These are phyloP conservation scores for Solanum microdontum DNA, from an alignment of 257 asterid genomes.

Conservation along the genomic window DNA sequence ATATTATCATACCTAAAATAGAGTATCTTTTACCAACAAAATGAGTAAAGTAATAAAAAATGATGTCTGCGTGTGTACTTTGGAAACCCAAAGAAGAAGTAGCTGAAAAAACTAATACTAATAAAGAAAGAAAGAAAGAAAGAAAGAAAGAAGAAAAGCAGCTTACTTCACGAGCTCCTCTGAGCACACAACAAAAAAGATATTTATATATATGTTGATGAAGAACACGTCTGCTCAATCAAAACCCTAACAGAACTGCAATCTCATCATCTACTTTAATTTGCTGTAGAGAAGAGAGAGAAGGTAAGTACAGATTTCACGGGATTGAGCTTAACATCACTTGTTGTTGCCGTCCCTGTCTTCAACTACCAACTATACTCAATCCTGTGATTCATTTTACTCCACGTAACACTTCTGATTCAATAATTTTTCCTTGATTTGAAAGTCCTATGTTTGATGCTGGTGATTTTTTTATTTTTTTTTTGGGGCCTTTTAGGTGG, in stretches of 20 bases:
- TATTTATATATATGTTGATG: conserved; percentile 7
- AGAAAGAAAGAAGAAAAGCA: conserved; percentile 17
- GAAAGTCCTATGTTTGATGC: background rate
- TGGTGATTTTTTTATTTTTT: background rate
- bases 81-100: conserved; percentile 18
- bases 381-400: conserved; percentile 17
- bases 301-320: conserved; percentile 27
- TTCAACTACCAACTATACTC: conserved; percentile 20
- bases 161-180: conserved; percentile 39
- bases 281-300: background rate
- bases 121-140: background rate
- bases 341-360: conserved; percentile 7
- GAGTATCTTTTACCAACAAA: background rate
- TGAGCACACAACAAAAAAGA: background rate
- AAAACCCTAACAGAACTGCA: background rate
- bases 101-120: background rate
- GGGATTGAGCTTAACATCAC: conserved; percentile 15
- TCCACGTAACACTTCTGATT: conserved; percentile 23
- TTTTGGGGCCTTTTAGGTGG: background rate
- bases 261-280: conserved; percentile 4
- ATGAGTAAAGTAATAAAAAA: background rate
- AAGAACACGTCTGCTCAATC: background rate
- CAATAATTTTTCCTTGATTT: background rate
- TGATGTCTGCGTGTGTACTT: background rate
- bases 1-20: background rate